phyloP scores from a whole-genome alignment of 345 rosid species.

The Eucalyptus tenuipes region DNA sequence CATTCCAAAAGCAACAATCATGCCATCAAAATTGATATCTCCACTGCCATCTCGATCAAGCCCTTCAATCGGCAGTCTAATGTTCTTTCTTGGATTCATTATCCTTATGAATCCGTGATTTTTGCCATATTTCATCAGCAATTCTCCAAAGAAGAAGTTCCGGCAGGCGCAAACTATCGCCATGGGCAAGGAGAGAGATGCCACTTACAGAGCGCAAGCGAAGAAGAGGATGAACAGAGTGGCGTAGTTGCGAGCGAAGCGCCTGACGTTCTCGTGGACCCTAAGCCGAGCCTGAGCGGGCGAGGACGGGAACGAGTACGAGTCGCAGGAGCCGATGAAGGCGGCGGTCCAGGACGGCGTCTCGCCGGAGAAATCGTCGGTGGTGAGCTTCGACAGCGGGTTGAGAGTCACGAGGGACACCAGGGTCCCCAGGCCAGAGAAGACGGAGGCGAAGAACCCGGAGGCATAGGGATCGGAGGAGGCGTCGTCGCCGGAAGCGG shows the following conservation, averaged over 20 bases:
- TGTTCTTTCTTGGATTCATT: not conserved
- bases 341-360: conserved; percentile 79
- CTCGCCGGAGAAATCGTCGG: conserved; percentile 56
- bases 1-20: not conserved
- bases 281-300: conserved; percentile 60
- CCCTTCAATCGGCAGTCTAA: not conserved
- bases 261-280: conserved; percentile 83
- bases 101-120: not conserved
- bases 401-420: conserved; percentile 61
- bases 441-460: conserved; percentile 30
- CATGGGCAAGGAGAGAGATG: not conserved
- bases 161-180: not conserved
- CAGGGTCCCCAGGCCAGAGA: conserved; percentile 27
- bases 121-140: not conserved
- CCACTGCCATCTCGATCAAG: not conserved
- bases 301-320: conserved; percentile 78
- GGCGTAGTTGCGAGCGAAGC: conserved; percentile 80
- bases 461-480: conserved; percentile 1
- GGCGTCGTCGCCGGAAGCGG: too few relatives aligned
- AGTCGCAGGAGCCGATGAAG: conserved; percentile 53
- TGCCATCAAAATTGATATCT: not conserved
- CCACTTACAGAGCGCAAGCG: conserved; percentile 69
- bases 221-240: conserved; percentile 68
- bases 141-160: not conserved
- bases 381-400: conserved; percentile 81